These are phyloP conservation scores for Cyclostephanos invisitatus DNA, from an alignment of 108 stramenopile species.

Conservation along the genomic window DNA sequence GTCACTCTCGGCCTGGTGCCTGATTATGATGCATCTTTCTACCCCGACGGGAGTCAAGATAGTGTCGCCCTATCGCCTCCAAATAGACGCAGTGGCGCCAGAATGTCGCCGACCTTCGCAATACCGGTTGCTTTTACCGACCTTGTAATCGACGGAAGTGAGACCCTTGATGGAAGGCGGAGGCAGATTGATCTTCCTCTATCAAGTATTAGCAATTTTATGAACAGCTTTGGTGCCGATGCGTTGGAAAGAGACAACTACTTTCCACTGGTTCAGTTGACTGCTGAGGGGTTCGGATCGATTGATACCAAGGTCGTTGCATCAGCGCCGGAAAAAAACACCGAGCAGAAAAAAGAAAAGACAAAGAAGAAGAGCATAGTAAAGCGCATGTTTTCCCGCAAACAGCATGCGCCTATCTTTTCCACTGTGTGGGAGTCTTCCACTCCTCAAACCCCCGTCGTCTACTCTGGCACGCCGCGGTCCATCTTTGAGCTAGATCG, in stretches of 20 bases:
- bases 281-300: not conserved
- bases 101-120: conserved; percentile 18
- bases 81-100: not conserved
- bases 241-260: not conserved
- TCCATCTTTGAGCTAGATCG: conserved; percentile 32
- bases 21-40: conserved; percentile 3
- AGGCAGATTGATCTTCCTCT: conserved; percentile 35
- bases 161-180: conserved; percentile 31
- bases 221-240: conserved; percentile 18
- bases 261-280: conserved; percentile 18
- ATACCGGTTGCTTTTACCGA: conserved; percentile 36
- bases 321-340: not conserved
- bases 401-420: not conserved
- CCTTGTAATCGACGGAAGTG: conserved; percentile 31
- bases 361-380: conserved; percentile 25
- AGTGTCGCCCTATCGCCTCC: no score
- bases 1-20: conserved; percentile 33
- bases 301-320: not conserved
- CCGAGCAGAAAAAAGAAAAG: not conserved
- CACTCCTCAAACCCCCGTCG: not conserved
- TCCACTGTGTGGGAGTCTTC: not conserved
- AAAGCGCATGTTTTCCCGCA: conserved; percentile 22
- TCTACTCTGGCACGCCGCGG: conserved; percentile 14
- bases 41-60: not conserved
- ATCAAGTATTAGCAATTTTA: conserved; percentile 20